These are phyloP conservation scores for Ophiostoma sp. DNA, from an alignment of 2,329 filamentous ascomycete species.

Conservation along the genomic window DNA sequence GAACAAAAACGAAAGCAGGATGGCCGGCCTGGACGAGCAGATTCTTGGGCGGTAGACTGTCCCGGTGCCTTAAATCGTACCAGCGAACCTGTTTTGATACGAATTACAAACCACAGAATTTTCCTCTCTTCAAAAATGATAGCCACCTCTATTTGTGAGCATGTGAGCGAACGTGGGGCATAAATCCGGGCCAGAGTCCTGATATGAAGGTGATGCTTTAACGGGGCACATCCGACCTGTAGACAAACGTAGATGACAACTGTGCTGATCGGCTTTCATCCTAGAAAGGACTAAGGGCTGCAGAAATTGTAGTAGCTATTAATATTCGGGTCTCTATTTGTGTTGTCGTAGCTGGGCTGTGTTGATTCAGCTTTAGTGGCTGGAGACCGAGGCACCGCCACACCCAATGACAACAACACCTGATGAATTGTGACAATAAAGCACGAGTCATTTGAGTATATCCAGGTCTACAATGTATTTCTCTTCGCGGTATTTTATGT, in stretches of 20 bases:
- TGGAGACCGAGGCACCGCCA: background rate
- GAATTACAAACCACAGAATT: background rate
- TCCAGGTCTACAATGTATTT: background rate
- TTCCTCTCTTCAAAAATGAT: slow-evolving; percentile 3
- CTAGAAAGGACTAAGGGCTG: no score
- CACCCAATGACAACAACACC: background rate
- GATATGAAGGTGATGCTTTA: no score
- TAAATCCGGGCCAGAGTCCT: no score
- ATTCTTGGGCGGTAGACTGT: background rate
- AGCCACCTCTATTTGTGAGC: no score
- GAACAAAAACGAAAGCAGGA: background rate
- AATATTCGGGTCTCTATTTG: no score
- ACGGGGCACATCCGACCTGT: no score
- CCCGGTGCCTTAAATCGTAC: background rate
- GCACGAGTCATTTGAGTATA: background rate
- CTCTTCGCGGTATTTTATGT: background rate
- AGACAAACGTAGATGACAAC: no score
- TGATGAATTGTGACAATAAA: background rate
- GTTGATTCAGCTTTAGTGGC: background rate
- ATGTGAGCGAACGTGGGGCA: no score
- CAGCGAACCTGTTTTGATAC: background rate
- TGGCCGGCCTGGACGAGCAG: background rate
- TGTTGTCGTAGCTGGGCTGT: background rate
- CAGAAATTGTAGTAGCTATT: no score
- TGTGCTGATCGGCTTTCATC: no score